phyloP scores from a whole-genome alignment of 2,329 filamentous ascomycete genomes.

The Colletotrichum sp. region DNA sequence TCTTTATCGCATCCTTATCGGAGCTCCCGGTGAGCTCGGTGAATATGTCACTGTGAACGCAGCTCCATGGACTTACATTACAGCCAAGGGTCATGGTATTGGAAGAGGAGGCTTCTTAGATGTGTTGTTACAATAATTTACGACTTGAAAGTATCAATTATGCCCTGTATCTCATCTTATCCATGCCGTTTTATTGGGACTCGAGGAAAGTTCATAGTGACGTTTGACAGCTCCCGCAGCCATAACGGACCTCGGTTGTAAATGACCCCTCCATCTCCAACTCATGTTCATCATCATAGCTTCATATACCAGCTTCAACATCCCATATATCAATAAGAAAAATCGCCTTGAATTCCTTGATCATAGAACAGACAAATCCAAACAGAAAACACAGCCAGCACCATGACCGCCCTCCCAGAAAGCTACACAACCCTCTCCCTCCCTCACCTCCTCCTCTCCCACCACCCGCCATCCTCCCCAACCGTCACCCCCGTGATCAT shows the following conservation, averaged over 20 bases:
- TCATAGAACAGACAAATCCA: background rate
- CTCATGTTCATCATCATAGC: background rate
- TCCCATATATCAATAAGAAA: background rate
- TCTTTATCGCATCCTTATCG: background rate
- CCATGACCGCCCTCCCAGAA: constrained; percentile 27
- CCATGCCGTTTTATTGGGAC: background rate
- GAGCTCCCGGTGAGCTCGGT: background rate
- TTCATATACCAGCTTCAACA: background rate
- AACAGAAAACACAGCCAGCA: background rate
- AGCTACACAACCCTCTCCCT: constrained; percentile 47
- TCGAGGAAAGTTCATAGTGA: background rate
- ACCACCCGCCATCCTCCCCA: constrained; percentile 54
- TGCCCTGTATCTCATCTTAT: background rate
- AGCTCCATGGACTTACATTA: background rate
- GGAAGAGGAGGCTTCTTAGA: background rate
- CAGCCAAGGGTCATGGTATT: background rate
- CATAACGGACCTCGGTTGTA: constrained; percentile 10
- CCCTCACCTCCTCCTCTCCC: constrained; percentile 50
- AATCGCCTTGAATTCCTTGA: background rate
- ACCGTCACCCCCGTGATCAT: constrained; percentile 66
- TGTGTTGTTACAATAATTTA: background rate
- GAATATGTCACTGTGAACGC: background rate
- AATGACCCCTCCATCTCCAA: constrained; percentile 1
- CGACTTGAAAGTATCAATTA: background rate
- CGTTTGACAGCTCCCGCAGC: background rate